Evolutionary conservation across 768 basidiomycete genomes (phyloP), one percentile per base, ranked within the genome.

Genomic region (Tylopilus cervinicoccineus): DNA sequence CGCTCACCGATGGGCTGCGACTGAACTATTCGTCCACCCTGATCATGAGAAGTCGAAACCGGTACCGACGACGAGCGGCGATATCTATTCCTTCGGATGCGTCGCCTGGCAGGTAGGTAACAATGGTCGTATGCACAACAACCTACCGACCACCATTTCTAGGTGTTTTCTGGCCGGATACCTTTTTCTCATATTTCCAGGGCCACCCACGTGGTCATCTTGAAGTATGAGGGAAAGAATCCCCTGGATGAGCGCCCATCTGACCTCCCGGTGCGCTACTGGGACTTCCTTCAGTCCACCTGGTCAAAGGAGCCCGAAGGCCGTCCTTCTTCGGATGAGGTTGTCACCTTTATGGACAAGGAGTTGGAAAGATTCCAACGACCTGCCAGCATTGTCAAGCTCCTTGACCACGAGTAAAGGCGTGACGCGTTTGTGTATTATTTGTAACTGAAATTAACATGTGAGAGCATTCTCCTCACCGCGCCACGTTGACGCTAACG

Each of bases 1-100:
- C 22, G 33, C 55, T 17, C 19, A 29, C 17, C 44, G 48, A 0
- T 56, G 53, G 54, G 53, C 48, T 16, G 54, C 54, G 1, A 39
- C 29, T 1, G 55, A 56, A 38, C 10, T 56, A 0, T 56, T 56
- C 9, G 10, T 56, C n/a, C 54, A 44, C 11, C 54, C 54, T 4
- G 54, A 56, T 14, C 8, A 37, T 12, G 49, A 52, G 10, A 10
- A 4, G 3, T 45, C 45, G 9, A 31, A 19, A 31, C 46, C 44
- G 3, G 16, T 57, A 22, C 43, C 55, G 5, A 56, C 36, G 17
- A 40, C 28, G 5, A 45, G 23, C 10, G 24, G 45, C 16, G 54
- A 56, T 6, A 36, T 52, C 6, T 56, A 56, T 29, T 56, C 54
- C 7, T 41, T 51, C 8, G 54, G 54, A 6, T 56, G 54, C 6